Base-by-base conservation (phyloP, 371 early-diverging fungal genomes). In the Actinomucor elegans region DNA sequence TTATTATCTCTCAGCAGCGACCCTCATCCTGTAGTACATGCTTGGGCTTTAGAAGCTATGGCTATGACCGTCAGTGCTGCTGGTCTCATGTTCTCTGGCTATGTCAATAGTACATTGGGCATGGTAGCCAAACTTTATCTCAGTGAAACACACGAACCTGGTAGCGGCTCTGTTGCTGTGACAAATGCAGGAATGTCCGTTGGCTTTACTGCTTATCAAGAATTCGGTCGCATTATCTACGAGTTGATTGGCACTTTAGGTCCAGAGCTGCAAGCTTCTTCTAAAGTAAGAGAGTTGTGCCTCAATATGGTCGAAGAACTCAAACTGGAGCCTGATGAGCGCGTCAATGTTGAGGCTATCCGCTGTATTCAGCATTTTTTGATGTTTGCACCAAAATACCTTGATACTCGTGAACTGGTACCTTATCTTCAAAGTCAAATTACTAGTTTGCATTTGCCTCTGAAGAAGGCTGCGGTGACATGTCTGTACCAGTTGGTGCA, bases 1-100 rank as follows among this genome's bases (percentile, higher is more conserved):
- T 67, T 98, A 44, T 82, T 94, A 7, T 93, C 96, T 0, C 79
- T 98, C 18, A 87, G 92, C 4, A 84, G 88, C 29, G 98, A 98
- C 63, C 84, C 92, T 1, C 94, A 98, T 60, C 94, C 97, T 0
- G 73, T 95, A 0, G 97, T 98, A 4, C 96, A 97, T 64, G 84
- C 88, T 1, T 97, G 97, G 95, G 95, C 97, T 0, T 61, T 97
- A 14, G 84, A 89, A 32, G 85, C 96, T 0, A 75, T 98, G 55
- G 87, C 93, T 14, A 76, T 92, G 69, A 93, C 92, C 0, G 88
- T 95, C 11, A 82, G 91, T 48, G 88, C 94, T 11, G 90, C 96
- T 5, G 96, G 97, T 0, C 68, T 89, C 14, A 92, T 95, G 91
- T 97, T 91, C 59, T 91, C 87, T 11, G 86, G 88, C 0, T 93